Evolutionary conservation across 148 eudicot species (phyloP).

Genomic region (Vaccinium vitisidaea): DNA sequence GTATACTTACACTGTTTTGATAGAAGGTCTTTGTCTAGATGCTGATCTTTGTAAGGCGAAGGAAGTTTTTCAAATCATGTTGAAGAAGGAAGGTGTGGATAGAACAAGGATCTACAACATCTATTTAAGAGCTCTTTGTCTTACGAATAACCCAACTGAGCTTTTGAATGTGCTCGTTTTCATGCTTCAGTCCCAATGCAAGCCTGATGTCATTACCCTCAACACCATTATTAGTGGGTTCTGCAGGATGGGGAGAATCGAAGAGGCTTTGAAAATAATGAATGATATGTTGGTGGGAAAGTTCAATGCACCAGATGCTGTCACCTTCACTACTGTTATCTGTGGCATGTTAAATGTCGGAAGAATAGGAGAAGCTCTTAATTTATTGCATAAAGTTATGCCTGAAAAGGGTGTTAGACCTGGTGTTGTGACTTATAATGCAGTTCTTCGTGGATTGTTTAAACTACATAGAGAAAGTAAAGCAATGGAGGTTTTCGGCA

Average conservation of each 20-base stretch:
- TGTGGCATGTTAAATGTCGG: conserved; percentile 58
- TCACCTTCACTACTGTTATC: conserved; percentile 75
- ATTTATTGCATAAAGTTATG: conserved; percentile 58
- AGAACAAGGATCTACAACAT: conserved; percentile 70
- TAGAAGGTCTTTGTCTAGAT: conserved; percentile 71
- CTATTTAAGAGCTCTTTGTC: conserved; percentile 70
- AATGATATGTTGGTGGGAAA: conserved; percentile 74
- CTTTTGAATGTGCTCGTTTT: conserved; percentile 62
- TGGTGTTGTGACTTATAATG: conserved; percentile 75
- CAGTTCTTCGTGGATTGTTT: conserved; percentile 60
- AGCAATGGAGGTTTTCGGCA: conserved; percentile 56
- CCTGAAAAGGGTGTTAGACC: conserved; percentile 60
- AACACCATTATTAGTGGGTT: conserved; percentile 77
- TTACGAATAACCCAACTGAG: conserved; percentile 55
- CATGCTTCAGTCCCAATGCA: conserved; percentile 65
- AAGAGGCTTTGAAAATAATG: conserved; percentile 59
- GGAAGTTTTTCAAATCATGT: conserved; percentile 55
- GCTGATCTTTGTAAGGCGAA: conserved; percentile 59
- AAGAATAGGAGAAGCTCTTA: conserved; percentile 49
- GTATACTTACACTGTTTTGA: conserved; percentile 58
- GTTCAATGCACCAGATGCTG: conserved; percentile 69
- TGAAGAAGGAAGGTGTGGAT: conserved; percentile 43
- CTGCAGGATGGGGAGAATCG: conserved; percentile 64
- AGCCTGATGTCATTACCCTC: conserved; percentile 75
- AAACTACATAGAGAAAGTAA: conserved; percentile 42